These are phyloP conservation scores for Trametes punicea DNA, from an alignment of 768 basidiomycete species.

Conservation along the genomic window DNA sequence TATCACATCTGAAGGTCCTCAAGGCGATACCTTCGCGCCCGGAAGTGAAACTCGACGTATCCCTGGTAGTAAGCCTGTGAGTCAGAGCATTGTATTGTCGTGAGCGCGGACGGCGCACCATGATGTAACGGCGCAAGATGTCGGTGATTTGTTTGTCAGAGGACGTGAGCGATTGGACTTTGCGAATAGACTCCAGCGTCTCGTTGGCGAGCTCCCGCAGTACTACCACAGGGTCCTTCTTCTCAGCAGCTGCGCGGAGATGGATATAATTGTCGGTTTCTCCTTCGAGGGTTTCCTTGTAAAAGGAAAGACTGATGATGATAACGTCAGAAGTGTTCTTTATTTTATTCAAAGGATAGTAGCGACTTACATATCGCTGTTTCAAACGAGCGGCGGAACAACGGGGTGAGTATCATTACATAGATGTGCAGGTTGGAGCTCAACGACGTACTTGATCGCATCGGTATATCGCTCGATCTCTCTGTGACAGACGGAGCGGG, in stretches of 20 bases:
- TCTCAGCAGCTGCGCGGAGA: conserved; percentile 9
- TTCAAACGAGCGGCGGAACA: not conserved
- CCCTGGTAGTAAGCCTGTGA: not conserved
- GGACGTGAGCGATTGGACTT: not conserved
- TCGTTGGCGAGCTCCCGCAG: conserved; percentile 11
- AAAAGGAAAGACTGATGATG: conserved; percentile 12
- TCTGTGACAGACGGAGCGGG: not conserved
- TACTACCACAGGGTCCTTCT: not conserved
- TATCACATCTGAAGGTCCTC: not conserved
- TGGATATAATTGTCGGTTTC: conserved; percentile 19
- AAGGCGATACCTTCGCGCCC: not conserved
- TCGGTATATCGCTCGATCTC: not conserved
- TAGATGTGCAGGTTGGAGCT: not conserved
- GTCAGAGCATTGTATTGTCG: not conserved
- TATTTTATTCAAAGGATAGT: no score
- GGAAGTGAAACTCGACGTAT: conserved; percentile 6
- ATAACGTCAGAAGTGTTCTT: not conserved
- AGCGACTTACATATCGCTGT: conserved; percentile 16
- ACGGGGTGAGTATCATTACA: not conserved
- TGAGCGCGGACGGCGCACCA: not conserved
- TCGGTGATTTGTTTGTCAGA: not conserved
- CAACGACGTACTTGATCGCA: not conserved
- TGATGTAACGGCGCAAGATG: not conserved
- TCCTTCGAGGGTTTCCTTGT: conserved; percentile 18
- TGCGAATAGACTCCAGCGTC: not conserved